phyloP scores from a whole-genome alignment of 495 filamentous ascomycete species.

The Parachaetomium inaequale region DNA sequence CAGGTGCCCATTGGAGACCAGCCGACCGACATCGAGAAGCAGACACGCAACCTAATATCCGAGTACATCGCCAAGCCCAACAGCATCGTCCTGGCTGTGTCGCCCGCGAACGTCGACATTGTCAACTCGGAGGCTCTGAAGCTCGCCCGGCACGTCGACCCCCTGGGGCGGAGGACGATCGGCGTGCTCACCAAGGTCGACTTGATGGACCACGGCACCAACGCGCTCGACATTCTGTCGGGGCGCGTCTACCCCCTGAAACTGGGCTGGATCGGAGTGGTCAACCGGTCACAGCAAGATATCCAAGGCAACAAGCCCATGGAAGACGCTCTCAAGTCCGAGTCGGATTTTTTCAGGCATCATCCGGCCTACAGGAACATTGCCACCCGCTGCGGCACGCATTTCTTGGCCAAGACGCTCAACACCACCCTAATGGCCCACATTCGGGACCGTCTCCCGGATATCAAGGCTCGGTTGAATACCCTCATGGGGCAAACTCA shows the following conservation, averaged over 20 bases:
- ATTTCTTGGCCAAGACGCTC: conserved; percentile 90
- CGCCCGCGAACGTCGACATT: conserved; percentile 95
- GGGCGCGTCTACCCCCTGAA: conserved; percentile 96
- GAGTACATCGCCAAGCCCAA: conserved; percentile 99
- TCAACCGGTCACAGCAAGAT: conserved; percentile 97
- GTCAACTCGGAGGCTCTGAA: conserved; percentile 99
- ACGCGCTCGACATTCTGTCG: conserved; percentile 93
- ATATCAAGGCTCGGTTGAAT: conserved; percentile 97
- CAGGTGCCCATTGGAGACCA: conserved; percentile 96
- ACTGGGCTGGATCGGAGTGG: conserved; percentile 95
- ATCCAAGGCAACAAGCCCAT: conserved; percentile 93
- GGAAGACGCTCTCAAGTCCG: conserved; percentile 81
- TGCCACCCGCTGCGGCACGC: conserved; percentile 88
- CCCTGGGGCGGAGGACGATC: conserved; percentile 90
- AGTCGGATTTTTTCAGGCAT: conserved; percentile 93
- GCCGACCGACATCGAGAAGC: conserved; percentile 97
- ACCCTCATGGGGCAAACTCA: conserved; percentile 99
- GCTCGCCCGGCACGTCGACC: conserved; percentile 93
- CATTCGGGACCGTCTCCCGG: conserved; percentile 90
- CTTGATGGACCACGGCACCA: conserved; percentile 98
- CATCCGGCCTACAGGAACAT: conserved; percentile 98
- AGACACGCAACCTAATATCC: conserved; percentile 92
- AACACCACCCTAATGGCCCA: conserved; percentile 94
- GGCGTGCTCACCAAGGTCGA: conserved; percentile 97
- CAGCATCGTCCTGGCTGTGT: conserved; percentile 95